phyloP scores from a whole-genome alignment of 116 monocot species.

The Posidonia oceanica region DNA sequence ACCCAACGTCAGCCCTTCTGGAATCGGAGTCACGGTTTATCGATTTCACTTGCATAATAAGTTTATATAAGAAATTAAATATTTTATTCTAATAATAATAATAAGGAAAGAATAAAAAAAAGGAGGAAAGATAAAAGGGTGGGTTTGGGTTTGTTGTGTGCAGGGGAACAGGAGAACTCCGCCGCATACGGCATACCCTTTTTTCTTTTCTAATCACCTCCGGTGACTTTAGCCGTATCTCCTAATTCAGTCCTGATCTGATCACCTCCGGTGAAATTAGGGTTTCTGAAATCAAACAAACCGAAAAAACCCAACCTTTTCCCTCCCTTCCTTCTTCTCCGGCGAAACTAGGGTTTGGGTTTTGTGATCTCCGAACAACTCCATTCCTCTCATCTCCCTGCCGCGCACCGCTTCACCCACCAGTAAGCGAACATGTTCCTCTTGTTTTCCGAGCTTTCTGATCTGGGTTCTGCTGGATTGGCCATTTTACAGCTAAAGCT shows the following conservation, averaged over 20 bases:
- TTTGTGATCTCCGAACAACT: background rate
- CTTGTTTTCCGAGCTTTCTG: background rate
- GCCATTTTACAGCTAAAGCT: too few species aligned
- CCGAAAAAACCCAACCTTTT: too few species aligned
- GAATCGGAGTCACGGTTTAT: too few species aligned
- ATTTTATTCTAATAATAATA: too few species aligned
- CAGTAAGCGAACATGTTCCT: background rate
- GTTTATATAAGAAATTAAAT: too few species aligned
- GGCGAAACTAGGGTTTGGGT: constrained; percentile 7
- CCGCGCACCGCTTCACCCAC: background rate
- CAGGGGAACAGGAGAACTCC: background rate
- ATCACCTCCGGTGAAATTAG: constrained; percentile 29
- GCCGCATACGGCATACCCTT: background rate
- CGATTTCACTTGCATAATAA: too few species aligned
- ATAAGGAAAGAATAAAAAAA: too few species aligned
- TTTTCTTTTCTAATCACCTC: constrained; percentile 9
- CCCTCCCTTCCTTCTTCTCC: background rate
- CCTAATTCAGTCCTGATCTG: background rate
- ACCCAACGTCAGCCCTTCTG: too few species aligned
- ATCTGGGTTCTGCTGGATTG: too few species aligned
- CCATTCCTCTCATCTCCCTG: too few species aligned
- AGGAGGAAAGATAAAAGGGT: too few species aligned
- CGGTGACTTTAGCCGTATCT: constrained; percentile 8
- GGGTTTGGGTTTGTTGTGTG: too few species aligned
- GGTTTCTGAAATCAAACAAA: background rate